phyloP scores from a whole-genome alignment of 1,284 basidiomycete species.

The Trametes pubescens region DNA sequence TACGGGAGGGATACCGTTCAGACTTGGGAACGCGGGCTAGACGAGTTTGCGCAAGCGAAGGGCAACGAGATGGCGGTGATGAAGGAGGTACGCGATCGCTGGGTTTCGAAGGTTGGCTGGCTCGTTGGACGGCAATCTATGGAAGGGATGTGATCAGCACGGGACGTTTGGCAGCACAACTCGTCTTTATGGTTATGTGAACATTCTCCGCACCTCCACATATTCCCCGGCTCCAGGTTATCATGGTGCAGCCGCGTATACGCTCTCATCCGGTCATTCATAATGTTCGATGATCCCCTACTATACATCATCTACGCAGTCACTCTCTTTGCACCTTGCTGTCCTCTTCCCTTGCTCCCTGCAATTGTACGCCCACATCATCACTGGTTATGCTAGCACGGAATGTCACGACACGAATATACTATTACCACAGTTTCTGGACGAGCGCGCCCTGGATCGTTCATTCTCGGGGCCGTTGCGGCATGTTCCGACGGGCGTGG shows the following conservation, averaged over 20 bases:
- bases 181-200: constrained; percentile 27
- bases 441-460: background rate
- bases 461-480: constrained; percentile 1
- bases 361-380: constrained; percentile 31
- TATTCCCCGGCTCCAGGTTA: constrained; percentile 6
- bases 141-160: constrained; percentile 54
- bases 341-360: constrained; percentile 23
- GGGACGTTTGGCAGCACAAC: constrained; percentile 12
- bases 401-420: constrained; percentile 25
- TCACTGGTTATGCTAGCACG: constrained; percentile 20
- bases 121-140: constrained; percentile 69
- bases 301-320: constrained; percentile 13
- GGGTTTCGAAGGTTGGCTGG: constrained; percentile 81
- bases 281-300: constrained; percentile 7
- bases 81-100: constrained; percentile 68
- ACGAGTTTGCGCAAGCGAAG: constrained; percentile 65
- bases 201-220: constrained; percentile 8
- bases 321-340: constrained; percentile 20
- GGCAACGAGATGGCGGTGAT: constrained; percentile 59
- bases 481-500: constrained; percentile 16
- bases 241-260: constrained; percentile 7
- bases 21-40: constrained; percentile 72
- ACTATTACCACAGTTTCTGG: background rate
- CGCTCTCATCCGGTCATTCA: constrained; percentile 1
- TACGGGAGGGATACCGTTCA: constrained; percentile 74